These are phyloP conservation scores for Jasminum sambac DNA, from an alignment of 257 asterid genomes.

Conservation along the genomic window DNA sequence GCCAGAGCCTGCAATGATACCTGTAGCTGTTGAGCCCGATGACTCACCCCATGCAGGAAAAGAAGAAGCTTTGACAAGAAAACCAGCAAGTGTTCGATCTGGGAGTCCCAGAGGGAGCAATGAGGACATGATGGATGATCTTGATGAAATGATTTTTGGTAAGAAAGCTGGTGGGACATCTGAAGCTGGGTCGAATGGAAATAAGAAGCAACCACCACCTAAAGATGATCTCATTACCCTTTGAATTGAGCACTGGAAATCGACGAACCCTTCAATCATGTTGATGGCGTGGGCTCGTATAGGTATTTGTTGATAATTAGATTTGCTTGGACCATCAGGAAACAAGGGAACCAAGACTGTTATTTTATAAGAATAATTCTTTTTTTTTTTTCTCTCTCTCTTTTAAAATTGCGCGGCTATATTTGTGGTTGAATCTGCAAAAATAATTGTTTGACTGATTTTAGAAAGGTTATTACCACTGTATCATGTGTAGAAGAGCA, in stretches of 20 bases:
- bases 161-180: constrained; percentile 67
- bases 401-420: neutral
- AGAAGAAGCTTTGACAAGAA: constrained; percentile 65
- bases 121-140: constrained; percentile 92
- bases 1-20: constrained; percentile 93
- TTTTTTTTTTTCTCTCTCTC: no score
- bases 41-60: constrained; percentile 62
- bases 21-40: constrained; percentile 83
- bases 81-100: constrained; percentile 43
- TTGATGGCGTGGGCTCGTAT: constrained; percentile 16
- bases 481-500: neutral
- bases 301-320: constrained; percentile 6
- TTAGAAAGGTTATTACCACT: neutral
- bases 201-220: constrained; percentile 58
- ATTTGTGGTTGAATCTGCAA: neutral
- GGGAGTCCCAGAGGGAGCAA: constrained; percentile 56
- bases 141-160: constrained; percentile 98
- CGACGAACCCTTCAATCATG: constrained; percentile 23
- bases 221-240: constrained; percentile 87
- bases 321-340: neutral
- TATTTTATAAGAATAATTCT: neutral
- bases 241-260: constrained; percentile 26
- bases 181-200: constrained; percentile 47
- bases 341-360: neutral
- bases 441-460: neutral